Base-by-base conservation (phyloP, 2,329 filamentous ascomycete species). In the Colletotrichum sp. region DNA sequence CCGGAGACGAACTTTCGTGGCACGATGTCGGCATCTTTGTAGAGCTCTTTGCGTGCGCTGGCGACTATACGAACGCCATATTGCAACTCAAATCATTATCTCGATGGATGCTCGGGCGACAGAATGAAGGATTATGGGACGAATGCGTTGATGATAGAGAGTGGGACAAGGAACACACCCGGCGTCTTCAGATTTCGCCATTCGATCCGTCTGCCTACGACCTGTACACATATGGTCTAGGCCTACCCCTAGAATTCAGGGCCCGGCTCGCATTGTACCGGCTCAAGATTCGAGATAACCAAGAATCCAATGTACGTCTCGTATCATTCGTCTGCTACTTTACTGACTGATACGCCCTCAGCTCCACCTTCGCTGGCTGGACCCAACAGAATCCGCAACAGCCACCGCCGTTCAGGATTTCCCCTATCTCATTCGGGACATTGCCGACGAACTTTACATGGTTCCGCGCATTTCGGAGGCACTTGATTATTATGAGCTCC, bases 241-340 rank as follows among this genome's bases (percentile, higher is more conserved):
- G 92, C 2, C 86, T 98, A 51, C 96, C 96, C 1, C 82, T 96
- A 7, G 95, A 98, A 77, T 86, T 99, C 55, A 92, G 96, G 24
- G 90, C 95, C 34, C 97, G 96, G 80, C 86, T 99, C 76, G 96
- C 94, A 5, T 86, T 96, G 6, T 96, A 95, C 80, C 92, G 97
- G n/a, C 84, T 98, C 43, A 92, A 91, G 69, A 86, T 95, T 73
- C 91, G 91, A 1, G 85, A 93, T 31, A 85, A 90, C 27, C 85
- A 90, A 16, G 96, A 98, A 85, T 95, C 95, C 21, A 87, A 94
- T 84, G 93, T 94, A 86, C 85, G 89, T 84, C 59, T 7, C 69
- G 66, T 27, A 12, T 59, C 38, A 38, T 33, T 63, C 29, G 29
- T 15, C 11, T 21, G 34, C 12, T 76, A 43, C 78, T 27, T 16